A percentile compares a stretch with the other conserved stretches of the same genome.
Evolutionary conservation across 768 basidiomycete species (phyloP).

Genomic region (Russula sp.): DNA sequence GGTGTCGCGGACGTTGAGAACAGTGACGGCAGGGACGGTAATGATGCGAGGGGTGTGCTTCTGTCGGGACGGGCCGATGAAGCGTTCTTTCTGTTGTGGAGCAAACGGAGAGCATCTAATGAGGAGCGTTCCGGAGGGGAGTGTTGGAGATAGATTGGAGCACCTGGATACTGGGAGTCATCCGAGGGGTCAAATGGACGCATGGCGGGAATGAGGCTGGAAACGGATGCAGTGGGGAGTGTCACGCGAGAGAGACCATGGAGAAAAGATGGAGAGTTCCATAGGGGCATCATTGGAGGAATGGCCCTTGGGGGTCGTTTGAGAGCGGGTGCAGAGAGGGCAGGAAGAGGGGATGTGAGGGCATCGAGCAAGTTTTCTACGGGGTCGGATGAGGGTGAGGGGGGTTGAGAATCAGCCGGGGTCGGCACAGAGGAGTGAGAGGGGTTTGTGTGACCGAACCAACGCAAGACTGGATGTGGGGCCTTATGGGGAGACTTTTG

Average conservation of each 20-base stretch:
- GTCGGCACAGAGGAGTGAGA: constrained; percentile 42
- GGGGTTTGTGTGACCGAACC: constrained; percentile 42
- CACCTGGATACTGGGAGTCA: constrained; percentile 35
- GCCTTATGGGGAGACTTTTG: constrained; percentile 23
- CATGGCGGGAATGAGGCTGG: constrained; percentile 35
- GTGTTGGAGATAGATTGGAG: constrained; percentile 38
- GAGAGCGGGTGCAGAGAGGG: constrained; percentile 32
- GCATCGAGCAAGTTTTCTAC: constrained; percentile 40
- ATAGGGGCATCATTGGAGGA: constrained; percentile 41
- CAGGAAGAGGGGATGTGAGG: constrained; percentile 36
- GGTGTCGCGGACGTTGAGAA: constrained; percentile 32
- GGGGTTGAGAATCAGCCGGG: constrained; percentile 4
- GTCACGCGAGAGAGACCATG: constrained; percentile 57
- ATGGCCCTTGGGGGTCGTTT: constrained; percentile 31
- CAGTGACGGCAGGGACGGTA: not conserved
- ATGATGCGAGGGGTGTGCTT: constrained; percentile 27
- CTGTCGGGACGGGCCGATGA: constrained; percentile 31
- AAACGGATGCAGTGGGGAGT: constrained; percentile 60
- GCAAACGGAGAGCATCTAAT: constrained; percentile 55
- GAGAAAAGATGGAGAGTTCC: constrained; percentile 51
- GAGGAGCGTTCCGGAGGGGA: constrained; percentile 50
- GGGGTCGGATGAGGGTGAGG: constrained; percentile 30
- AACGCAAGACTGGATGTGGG: constrained; percentile 43
- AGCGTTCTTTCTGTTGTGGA: constrained; percentile 36
- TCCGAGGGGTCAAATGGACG: constrained; percentile 31